phyloP scores from a whole-genome alignment of 257 asterid species.

The Orobanche coerulescens region DNA sequence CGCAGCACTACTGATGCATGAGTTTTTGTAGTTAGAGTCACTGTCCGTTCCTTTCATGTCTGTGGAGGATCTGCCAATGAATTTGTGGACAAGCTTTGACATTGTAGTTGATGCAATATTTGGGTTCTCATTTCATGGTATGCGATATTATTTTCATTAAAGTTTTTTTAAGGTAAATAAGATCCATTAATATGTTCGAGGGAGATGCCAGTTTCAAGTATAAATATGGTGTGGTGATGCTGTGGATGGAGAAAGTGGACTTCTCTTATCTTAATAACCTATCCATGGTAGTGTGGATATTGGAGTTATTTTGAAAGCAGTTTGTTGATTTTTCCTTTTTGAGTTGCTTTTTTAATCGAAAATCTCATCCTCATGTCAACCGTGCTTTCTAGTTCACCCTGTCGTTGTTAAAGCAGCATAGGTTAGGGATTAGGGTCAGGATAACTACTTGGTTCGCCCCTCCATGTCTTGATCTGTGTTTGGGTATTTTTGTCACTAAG shows the following conservation, averaged over 20 bases:
- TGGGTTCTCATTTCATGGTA: slow-evolving; percentile 73
- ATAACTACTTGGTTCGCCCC: not conserved
- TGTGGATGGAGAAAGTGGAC: not conserved
- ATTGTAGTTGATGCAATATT: slow-evolving; percentile 79
- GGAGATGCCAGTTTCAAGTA: slow-evolving; percentile 14
- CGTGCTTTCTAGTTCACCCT: not conserved
- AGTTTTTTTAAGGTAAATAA: too few species aligned
- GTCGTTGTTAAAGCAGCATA: not conserved
- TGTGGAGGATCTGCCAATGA: slow-evolving; percentile 65
- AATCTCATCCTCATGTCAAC: not conserved
- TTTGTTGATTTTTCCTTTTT: not conserved
- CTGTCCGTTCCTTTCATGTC: slow-evolving; percentile 75
- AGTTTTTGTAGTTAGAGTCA: slow-evolving; percentile 70
- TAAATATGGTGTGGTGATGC: slow-evolving; percentile 4
- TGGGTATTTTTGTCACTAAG: not conserved
- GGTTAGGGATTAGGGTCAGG: not conserved
- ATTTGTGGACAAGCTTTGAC: slow-evolving; percentile 65
- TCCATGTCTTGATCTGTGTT: not conserved
- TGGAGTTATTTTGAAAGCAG: not conserved
- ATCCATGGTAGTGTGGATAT: not conserved
- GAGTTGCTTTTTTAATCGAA: not conserved
- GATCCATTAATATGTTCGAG: slow-evolving; percentile 1
- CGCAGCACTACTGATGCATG: slow-evolving; percentile 27
- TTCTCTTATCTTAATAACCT: not conserved
- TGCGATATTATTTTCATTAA: not conserved